Evolutionary conservation across 768 basidiomycete genomes (phyloP), one percentile per base, ranked within the genome.

Genomic region (Pisolithus microcarpus): DNA sequence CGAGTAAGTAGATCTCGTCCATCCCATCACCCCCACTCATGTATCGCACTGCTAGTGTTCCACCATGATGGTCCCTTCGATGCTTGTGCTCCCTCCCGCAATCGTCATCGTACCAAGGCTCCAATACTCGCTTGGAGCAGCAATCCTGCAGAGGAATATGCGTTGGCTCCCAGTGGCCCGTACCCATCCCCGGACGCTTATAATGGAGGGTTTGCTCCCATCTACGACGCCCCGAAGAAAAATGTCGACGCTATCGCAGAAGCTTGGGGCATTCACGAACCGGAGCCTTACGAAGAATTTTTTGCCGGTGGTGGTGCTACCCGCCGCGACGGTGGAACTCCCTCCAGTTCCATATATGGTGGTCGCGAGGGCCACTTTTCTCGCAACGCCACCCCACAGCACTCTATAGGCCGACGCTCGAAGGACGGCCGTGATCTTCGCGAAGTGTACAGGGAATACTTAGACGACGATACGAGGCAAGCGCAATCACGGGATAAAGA

Each of bases 11-110:
- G 54, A 50, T 56, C 52, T 34, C 30, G 26, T 50, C 38, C 5
- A 31, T 34, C 43, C 52, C 53, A 50, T 43, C 38, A 18, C 48
- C 31, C 52, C 36, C 18, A 34, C 40, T 54, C 36, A 39, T 15
- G 7, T 5, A 58, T 65, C 46, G 50, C 23, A 26, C 49, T 24
- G 26, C 48, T 57, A 92, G 90, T 88, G 81, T 88, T 92, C 70
- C 90, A 93, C 62, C 90, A 93, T 61, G 91, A 92, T 61, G 90
- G 90, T 28, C 91, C 90, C 11, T 93, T 92, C 65, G 90, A 93
- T 63, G 91, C 90, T 26, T 91, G 89, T 63, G 90, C 90, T 2
- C 90, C 90, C 1, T 91, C 90, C 43, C 85, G 91, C 61, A 93
- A 93, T 71, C 80, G 81, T 43, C 81, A 87, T 58, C 82, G 78